Evolutionary conservation across 2,329 filamentous ascomycete genomes (phyloP), one percentile per base, ranked within the genome.

Genomic region (Akanthomyces uredinophilus): DNA sequence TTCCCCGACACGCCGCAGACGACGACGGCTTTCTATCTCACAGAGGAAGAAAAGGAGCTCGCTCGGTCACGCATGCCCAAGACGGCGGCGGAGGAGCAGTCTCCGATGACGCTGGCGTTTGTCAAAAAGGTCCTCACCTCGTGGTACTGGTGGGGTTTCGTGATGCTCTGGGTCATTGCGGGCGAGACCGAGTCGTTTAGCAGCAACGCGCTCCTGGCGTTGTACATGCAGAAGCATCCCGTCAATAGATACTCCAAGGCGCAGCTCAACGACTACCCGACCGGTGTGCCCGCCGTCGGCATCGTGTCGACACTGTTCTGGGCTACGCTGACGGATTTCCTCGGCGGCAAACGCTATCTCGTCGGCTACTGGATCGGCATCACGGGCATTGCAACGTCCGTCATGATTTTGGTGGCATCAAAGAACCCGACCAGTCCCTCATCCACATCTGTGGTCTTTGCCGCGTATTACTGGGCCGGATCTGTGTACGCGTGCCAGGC

Each of bases 121-220:
- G 66, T 80, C 27, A 84, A 79, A 64, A 79, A 78, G 50, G 80
- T 87, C 18, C 77, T 89, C 11, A 74, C 76, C 0, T 86, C 83
- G 0, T 87, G 83, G 81, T 82, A 87, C 67, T 88, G 83, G 79
- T 89, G 85, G 77, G 86, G 85, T 1, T 89, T 90, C 66, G 81
- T 85, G 2, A 69, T 84, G 5, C 81, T 90, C 0, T 90, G 87
- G 87, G 82, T 88, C 65, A 85, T 91, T 46, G 87, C 87, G 0
- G 87, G 87, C 35, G 87, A 90, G 69, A 87, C 86, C 0, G 88
- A 92, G 70, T 88, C 86, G 0, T 91, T 90, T 71, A 85, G 82
- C 58, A 80, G 82, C 22, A 90, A 91, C 71, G 77, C 83, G 0
- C 76, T 90, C 0, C 72, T 84, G 0, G 73, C 75, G 0, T 73